Conservation (phyloP, 225 moss, liverwort and hornwort species). For the Polytrichum commune region DNA sequence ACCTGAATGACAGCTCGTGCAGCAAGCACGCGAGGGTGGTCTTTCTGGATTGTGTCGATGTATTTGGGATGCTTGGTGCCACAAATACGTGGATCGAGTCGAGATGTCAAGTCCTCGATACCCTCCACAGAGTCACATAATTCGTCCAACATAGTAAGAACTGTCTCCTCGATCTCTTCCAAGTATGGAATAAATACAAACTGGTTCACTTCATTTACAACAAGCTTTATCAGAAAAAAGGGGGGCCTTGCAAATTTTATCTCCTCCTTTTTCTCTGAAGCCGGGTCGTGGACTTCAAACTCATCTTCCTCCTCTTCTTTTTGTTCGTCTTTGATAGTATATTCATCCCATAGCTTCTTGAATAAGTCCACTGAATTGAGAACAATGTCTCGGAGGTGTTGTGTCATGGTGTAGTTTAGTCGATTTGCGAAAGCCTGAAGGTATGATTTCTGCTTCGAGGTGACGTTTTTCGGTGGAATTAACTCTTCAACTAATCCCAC, state of each 20-base stretch:
- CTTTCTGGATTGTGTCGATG: constrained; percentile 35
- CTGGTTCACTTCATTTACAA: constrained; percentile 18
- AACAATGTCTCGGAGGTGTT: constrained; percentile 67
- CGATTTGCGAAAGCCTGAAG: constrained; percentile 53
- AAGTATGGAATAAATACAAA: constrained; percentile 64
- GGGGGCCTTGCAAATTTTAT: constrained; percentile 28
- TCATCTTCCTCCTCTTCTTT: constrained; percentile 13
- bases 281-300: neutral
- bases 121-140: constrained; percentile 59
- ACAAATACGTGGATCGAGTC: constrained; percentile 38
- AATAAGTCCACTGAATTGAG: constrained; percentile 55
- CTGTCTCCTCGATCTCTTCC: constrained; percentile 43
- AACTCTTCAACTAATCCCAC: constrained; percentile 52
- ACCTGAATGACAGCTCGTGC: constrained; percentile 56
- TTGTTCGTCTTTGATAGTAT: constrained; percentile 23
- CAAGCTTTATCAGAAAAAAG: constrained; percentile 36
- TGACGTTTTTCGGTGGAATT: constrained; percentile 27
- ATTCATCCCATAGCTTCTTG: constrained; percentile 60
- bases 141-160: constrained; percentile 56
- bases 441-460: constrained; percentile 28
- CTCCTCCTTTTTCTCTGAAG: neutral
- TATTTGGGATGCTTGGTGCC: constrained; percentile 18
- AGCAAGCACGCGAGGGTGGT: constrained; percentile 29
- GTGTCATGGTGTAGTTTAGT: constrained; percentile 73
- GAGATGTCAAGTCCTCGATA: constrained; percentile 64